Percentiles rank a stretch among this genome's conserved stretches.
Conservation (phyloP, 495 filamentous ascomycete genomes). For the Bathelium albidoporum region DNA sequence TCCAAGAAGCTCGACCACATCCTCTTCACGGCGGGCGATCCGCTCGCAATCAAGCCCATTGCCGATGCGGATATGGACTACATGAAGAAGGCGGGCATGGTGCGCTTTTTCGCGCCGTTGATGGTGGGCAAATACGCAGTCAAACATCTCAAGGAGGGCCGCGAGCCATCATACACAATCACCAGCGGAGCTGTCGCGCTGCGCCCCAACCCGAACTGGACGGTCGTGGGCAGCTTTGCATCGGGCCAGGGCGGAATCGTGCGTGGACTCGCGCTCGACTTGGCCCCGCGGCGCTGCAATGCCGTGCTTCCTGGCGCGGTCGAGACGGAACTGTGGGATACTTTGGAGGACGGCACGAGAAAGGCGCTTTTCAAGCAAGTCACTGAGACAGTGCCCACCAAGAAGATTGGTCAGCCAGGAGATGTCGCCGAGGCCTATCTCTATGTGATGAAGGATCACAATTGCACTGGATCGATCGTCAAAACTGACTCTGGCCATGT, state of each 20-base stretch:
- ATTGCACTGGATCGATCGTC: conserved; percentile 37
- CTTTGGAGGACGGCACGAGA: conserved; percentile 22
- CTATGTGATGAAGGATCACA: conserved; percentile 51
- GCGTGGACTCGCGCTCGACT: conserved; percentile 45
- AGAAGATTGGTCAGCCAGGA: conserved; percentile 39
- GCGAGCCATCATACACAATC: conserved; percentile 41
- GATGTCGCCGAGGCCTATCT: conserved; percentile 57
- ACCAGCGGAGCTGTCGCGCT: conserved; percentile 41
- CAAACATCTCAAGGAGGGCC: conserved; percentile 34
- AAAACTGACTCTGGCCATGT: conserved; percentile 4
- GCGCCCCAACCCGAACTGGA: conserved; percentile 40
- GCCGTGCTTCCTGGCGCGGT: conserved; percentile 45
- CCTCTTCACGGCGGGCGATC: conserved; percentile 49
- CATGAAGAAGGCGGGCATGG: conserved; percentile 33
- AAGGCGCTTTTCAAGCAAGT: conserved; percentile 26
- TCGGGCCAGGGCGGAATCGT: conserved; percentile 33
- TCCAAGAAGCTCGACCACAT: conserved; percentile 46
- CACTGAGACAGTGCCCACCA: conserved; percentile 30
- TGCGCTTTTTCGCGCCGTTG: conserved; percentile 44
- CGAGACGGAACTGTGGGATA: conserved; percentile 41
- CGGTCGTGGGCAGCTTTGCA: conserved; percentile 32
- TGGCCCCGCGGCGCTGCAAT: conserved; percentile 53
- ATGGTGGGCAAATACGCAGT: conserved; percentile 43
- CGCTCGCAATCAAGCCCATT: conserved; percentile 29
- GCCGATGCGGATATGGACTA: conserved; percentile 31